Evolutionary conservation across 1,139 yeast species (phyloP).

Genomic region (Waltiozyma sp.): DNA sequence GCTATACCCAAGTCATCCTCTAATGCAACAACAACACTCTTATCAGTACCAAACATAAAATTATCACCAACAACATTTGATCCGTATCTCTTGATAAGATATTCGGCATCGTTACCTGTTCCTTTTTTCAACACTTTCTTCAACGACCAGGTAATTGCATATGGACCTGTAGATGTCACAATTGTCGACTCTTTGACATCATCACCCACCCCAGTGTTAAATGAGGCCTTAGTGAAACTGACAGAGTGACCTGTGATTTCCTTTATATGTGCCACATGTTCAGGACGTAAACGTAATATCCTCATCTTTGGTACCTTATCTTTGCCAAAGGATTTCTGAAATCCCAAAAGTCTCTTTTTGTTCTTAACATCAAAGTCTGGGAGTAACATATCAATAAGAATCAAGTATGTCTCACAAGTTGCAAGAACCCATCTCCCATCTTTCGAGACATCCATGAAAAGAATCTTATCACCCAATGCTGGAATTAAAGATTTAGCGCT

Average conservation of each 20-base stretch:
- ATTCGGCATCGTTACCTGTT: slow-evolving; percentile 40
- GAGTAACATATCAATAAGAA: slow-evolving; percentile 56
- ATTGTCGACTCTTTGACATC: slow-evolving; percentile 57
- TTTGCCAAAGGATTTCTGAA: slow-evolving; percentile 50
- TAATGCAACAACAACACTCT: slow-evolving; percentile 46
- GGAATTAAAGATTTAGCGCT: slow-evolving; percentile 73
- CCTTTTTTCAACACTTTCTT: slow-evolving; percentile 34
- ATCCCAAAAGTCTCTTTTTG: slow-evolving; percentile 33
- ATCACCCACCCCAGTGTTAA: slow-evolving; percentile 47
- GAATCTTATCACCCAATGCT: slow-evolving; percentile 65
- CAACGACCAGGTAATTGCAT: slow-evolving; percentile 73
- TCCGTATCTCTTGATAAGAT: slow-evolving; percentile 52
- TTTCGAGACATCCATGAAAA: slow-evolving; percentile 58
- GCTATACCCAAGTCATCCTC: slow-evolving; percentile 23
- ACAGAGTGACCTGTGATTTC: slow-evolving; percentile 40
- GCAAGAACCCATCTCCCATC: slow-evolving; percentile 80
- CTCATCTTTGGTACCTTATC: slow-evolving; percentile 62
- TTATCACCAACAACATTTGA: slow-evolving; percentile 64
- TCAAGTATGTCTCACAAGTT: slow-evolving; percentile 60
- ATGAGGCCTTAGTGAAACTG: slow-evolving; percentile 60
- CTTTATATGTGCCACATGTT: slow-evolving; percentile 57
- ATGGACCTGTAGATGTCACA: slow-evolving; percentile 72
- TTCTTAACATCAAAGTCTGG: slow-evolving; percentile 22
- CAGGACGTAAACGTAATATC: slow-evolving; percentile 58
- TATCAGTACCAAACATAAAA: slow-evolving; percentile 64